Evolutionary conservation across 192 early-diverging fungal genomes (phyloP), one percentile per base, ranked within the genome.

Genomic region (Entrophospora sp.): DNA sequence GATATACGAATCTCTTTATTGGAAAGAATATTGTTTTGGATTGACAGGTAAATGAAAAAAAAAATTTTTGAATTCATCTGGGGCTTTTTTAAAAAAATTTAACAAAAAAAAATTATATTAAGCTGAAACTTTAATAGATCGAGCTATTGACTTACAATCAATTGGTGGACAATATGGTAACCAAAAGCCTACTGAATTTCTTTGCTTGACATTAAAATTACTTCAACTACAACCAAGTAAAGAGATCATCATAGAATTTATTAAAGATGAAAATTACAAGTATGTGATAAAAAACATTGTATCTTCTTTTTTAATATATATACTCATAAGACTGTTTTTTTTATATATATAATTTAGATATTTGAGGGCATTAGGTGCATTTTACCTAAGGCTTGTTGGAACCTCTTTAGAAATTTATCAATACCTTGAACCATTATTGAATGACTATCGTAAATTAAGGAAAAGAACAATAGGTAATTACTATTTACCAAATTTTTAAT

Each of bases 21-120:
- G 94, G 95, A 99, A 99, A 67, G 92, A 97, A 61, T 83, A 89
- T 25, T 95, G 93, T 76, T 99, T 97, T 80, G 94, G 87, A 0
- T 79, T 98, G 18, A 93, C 91, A 45, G 80, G 87, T 89, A 75
- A 59, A 27, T 32, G 0, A 5, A n/a, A 36, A 34, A 20, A 20
- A 58, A 58, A 13, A 32, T 28, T 6, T 25, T 32, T 25, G 30
- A 18, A 1, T 13, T 20, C 13, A 13, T 51, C 7, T 57, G 4
- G 3, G 31, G 46, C 9, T 16, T 30, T 3, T 12, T 16, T 32
- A 12, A 28, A 20, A n/a, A 18, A 14, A 51, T 5, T 4, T 30
- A 16, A 22, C 3, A 22, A 18, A 13, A 14, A 34, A 38, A 65
- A 34, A 22, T 20, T 27, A 25, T 58, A 69, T 40, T 25, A 53